phyloP scores from a whole-genome alignment of 768 basidiomycete genomes.

The Lentinula detonsa region DNA sequence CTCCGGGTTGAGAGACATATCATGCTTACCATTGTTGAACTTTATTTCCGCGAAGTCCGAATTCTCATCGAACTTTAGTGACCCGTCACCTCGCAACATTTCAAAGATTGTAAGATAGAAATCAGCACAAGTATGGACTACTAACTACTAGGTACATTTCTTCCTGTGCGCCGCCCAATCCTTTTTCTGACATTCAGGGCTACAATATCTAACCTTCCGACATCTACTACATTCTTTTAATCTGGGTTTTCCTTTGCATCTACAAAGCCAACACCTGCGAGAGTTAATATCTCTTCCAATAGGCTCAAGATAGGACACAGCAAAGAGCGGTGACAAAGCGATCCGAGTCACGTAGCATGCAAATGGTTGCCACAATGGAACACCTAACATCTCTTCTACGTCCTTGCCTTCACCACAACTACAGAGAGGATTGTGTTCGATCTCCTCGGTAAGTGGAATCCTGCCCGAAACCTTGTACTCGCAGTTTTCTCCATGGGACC shows the following conservation, averaged over 20 bases:
- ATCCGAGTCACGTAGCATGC: slow-evolving; percentile 29
- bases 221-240: slow-evolving; percentile 21
- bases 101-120: background rate
- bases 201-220: slow-evolving; percentile 27
- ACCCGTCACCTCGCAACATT: background rate
- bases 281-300: slow-evolving; percentile 16
- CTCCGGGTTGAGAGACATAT: background rate
- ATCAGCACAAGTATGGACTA: too few species aligned
- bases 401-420: slow-evolving; percentile 34
- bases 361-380: slow-evolving; percentile 20
- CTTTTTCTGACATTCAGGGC: slow-evolving; percentile 26
- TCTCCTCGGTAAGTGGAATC: slow-evolving; percentile 25
- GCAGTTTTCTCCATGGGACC: slow-evolving; percentile 31
- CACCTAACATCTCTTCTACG: slow-evolving; percentile 19
- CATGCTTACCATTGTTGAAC: too few species aligned
- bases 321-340: slow-evolving; percentile 37
- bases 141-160: background rate
- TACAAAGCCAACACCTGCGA: slow-evolving; percentile 23
- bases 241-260: slow-evolving; percentile 22
- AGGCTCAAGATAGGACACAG: slow-evolving; percentile 36
- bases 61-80: too few species aligned
- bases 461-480: slow-evolving; percentile 22
- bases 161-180: slow-evolving; percentile 31
- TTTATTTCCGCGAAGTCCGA: too few species aligned
- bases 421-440: slow-evolving; percentile 28